Percentiles rank a stretch among this genome's conserved stretches.
These are phyloP conservation scores for Pythium dissimile DNA, from an alignment of 352 stramenopile species.

Conservation along the genomic window DNA sequence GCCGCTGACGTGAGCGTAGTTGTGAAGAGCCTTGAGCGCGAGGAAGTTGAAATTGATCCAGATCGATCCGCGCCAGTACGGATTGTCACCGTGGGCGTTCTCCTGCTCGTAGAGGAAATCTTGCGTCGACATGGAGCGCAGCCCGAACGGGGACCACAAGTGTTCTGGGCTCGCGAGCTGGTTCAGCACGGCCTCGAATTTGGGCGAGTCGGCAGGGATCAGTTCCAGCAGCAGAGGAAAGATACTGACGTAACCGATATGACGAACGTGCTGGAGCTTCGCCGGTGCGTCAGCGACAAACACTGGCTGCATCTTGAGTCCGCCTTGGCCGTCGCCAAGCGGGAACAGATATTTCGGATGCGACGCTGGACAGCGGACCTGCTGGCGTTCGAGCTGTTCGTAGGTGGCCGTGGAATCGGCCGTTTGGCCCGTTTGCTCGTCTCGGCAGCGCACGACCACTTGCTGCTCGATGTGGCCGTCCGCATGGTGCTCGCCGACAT, in stretches of 20 bases:
- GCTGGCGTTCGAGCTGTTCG: constrained; percentile 30
- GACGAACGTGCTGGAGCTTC: constrained; percentile 64
- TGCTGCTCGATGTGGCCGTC: constrained; percentile 67
- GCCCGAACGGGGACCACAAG: constrained; percentile 72
- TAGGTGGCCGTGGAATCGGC: constrained; percentile 38
- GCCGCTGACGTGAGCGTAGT: constrained; percentile 56
- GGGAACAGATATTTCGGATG: constrained; percentile 76
- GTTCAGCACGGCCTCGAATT: constrained; percentile 52
- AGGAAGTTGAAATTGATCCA: constrained; percentile 96
- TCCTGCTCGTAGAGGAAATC: constrained; percentile 87
- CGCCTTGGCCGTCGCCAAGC: constrained; percentile 71
- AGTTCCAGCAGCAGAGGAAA: constrained; percentile 84
- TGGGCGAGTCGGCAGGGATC: constrained; percentile 58
- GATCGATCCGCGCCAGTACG: constrained; percentile 93
- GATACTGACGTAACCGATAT: constrained; percentile 87
- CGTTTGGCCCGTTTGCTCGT: constrained; percentile 35
- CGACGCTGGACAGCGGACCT: constrained; percentile 43
- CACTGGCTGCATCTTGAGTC: constrained; percentile 68
- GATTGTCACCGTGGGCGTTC: constrained; percentile 89
- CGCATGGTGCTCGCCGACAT: constrained; percentile 76
- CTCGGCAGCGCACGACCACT: constrained; percentile 64
- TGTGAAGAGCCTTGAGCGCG: constrained; percentile 75
- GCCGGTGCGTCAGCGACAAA: constrained; percentile 55
- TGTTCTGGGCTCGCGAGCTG: constrained; percentile 59
- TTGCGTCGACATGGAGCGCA: constrained; percentile 84